Evolutionary conservation across 2,329 filamentous ascomycete genomes (phyloP).

Genomic region (Fusarium anguioides): DNA sequence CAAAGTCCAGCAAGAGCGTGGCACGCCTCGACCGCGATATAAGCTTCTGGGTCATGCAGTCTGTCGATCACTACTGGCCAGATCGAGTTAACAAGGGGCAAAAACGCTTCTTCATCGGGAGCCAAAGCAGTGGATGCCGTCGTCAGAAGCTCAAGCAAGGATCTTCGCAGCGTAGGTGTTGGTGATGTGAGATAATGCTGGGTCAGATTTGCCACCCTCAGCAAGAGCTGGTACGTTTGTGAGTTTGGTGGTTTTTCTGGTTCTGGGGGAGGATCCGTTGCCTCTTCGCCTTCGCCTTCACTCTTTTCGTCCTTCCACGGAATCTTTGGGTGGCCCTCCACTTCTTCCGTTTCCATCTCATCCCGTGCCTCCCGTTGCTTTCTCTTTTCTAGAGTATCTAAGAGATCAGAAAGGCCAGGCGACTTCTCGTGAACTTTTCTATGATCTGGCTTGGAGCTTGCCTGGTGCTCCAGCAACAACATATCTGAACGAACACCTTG

Average conservation of each 20-base stretch:
- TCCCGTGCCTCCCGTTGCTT: constrained; percentile 48
- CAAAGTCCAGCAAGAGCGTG: constrained; percentile 77
- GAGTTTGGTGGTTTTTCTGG: constrained; percentile 73
- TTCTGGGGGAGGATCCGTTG: constrained; percentile 50
- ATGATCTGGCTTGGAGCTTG: constrained; percentile 53
- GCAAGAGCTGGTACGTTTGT: constrained; percentile 82
- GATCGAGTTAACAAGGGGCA: constrained; percentile 88
- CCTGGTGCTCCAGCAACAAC: constrained; percentile 58
- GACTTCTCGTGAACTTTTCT: constrained; percentile 52
- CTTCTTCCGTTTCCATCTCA: constrained; percentile 49
- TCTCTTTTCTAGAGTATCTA: constrained; percentile 70
- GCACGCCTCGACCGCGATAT: constrained; percentile 76
- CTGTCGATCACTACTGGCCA: constrained; percentile 85
- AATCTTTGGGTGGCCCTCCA: constrained; percentile 48
- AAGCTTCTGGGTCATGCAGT: constrained; percentile 73
- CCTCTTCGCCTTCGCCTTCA: constrained; percentile 50
- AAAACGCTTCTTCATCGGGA: constrained; percentile 81
- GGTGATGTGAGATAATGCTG: constrained; percentile 92
- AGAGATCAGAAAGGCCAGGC: constrained; percentile 57
- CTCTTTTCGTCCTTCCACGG: constrained; percentile 54
- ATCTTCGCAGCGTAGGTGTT: constrained; percentile 80
- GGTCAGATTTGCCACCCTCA: constrained; percentile 83
- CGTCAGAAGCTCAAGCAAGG: constrained; percentile 79
- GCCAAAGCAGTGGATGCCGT: constrained; percentile 79
- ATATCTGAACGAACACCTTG: constrained; percentile 75